Base-by-base conservation (phyloP, 495 filamentous ascomycete genomes). In the Mytilinidion resinicola region DNA sequence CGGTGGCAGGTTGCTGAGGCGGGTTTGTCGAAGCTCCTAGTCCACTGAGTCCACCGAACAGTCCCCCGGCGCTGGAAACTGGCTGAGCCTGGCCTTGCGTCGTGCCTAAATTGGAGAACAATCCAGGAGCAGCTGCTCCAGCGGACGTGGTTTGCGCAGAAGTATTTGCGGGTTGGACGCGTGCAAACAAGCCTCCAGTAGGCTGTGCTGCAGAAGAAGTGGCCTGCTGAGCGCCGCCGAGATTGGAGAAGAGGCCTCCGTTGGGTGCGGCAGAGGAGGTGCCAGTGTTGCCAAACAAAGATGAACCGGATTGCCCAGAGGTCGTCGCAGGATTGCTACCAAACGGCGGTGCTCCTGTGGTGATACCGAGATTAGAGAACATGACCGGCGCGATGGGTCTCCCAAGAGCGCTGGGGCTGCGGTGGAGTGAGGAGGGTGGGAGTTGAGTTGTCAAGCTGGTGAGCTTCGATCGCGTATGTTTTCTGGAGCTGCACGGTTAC, bases 11-110 rank as follows among this genome's bases (percentile, higher is more conserved):
- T n/a, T 59, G 47, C 60, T 42, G 37, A 51, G 60, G 35, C 38
- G 67, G 61, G 41, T 21, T 54, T 36, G 58, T 49, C 20, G 57
- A 36, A 20, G 53, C 53, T 55, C 53, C 53, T 25, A 46, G 55
- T 41, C 51, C 58, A 53, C 30, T 48, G 33, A 53, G 46, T 19
- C 46, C 46, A 30, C 17, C 21, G 46, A 49, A 49, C 9, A 49
- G 17, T 6, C 25, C 25, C 25, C 25, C 25, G 17, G 8, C 33
- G 46, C 46, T 49, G 9, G 46, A 14, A 5, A 8, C 20, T 1
- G 46, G 25, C 6, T 2, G 25, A 30, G 25, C 25, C 46, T 50
- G 46, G 19, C 12, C 4, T n/a, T 2, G 2, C 20, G 46, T 4
- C 4, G 3, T 10, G 12, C 46, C 46, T 4, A 50, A 25, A 17